Percentiles rank a stretch among this genome's conserved stretches.
Evolutionary conservation across 2,329 filamentous ascomycete species (phyloP).

Genomic region (Exutisphaerella laricina): DNA sequence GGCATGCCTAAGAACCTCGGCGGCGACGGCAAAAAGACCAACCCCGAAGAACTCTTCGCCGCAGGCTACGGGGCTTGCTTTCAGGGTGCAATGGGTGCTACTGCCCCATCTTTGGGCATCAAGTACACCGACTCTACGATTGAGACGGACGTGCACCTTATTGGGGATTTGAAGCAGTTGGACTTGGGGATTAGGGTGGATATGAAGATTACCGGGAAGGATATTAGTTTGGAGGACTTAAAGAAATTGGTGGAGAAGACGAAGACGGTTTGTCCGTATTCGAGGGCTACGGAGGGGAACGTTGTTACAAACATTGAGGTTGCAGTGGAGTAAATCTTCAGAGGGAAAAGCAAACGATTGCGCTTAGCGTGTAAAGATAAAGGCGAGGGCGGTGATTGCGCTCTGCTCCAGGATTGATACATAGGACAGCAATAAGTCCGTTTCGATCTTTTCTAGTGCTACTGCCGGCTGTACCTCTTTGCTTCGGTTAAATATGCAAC

Average conservation of each 20-base stretch:
- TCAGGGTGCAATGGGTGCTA: conserved; percentile 44
- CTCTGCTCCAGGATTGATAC: no score
- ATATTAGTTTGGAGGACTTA: conserved; percentile 28
- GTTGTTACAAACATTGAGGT: conserved; percentile 27
- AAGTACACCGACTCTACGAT: conserved; percentile 40
- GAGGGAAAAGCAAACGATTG: no score
- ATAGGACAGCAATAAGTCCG: no score
- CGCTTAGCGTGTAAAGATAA: no score
- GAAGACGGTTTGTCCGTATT: conserved; percentile 35
- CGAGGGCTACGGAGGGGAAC: conserved; percentile 33
- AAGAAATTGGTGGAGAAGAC: conserved; percentile 35
- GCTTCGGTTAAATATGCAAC: no score
- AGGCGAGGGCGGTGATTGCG: no score
- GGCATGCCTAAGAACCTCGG: conserved; percentile 17
- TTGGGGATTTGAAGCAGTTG: conserved; percentile 42
- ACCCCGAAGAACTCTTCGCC: conserved; percentile 44
- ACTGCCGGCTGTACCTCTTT: no score
- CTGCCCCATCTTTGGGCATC: conserved; percentile 38
- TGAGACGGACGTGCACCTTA: conserved; percentile 41
- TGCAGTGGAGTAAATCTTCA: no score
- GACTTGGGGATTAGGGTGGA: conserved; percentile 44
- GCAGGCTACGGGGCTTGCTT: conserved; percentile 47
- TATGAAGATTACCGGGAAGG: conserved; percentile 37
- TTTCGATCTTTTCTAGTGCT: no score
- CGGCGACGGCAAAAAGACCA: conserved; percentile 36